A percentile compares a stretch with the other conserved stretches of the same genome.
Conservation (phyloP, 2,329 filamentous ascomycete species). For the Penicillium italicum region DNA sequence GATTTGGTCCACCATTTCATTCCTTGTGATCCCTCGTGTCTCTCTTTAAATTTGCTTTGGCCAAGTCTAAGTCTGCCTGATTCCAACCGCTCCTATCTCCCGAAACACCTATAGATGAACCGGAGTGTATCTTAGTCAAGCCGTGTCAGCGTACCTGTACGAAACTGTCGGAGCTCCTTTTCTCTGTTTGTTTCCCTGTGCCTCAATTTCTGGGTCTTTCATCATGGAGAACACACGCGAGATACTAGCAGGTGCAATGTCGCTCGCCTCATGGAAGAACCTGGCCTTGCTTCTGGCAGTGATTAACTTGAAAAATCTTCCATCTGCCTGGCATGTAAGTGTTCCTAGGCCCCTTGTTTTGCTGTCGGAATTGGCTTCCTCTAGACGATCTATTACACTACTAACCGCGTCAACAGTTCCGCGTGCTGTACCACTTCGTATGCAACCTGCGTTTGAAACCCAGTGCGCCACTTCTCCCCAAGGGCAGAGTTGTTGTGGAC, state of each 20-base stretch:
- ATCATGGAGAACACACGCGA: conserved; percentile 24
- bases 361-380: not conserved
- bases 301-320: conserved; percentile 39
- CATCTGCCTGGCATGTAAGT: conserved; percentile 42
- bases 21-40: not conserved
- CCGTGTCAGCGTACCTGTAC: not conserved
- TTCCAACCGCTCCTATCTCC: not conserved
- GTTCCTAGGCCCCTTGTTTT: not conserved
- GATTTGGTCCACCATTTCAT: not conserved
- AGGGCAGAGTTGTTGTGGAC: conserved; percentile 34
- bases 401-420: conserved; percentile 45
- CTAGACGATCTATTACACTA: not conserved
- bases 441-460: conserved; percentile 53
- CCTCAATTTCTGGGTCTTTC: not conserved
- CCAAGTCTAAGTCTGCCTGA: not conserved
- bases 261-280: conserved; percentile 34
- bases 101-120: not conserved
- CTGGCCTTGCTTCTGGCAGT: conserved; percentile 37
- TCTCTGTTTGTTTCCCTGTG: not conserved
- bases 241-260: conserved; percentile 17
- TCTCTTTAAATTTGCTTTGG: not conserved
- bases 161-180: not conserved
- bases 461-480: conserved; percentile 46
- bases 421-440: conserved; percentile 57
- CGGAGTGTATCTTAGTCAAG: not conserved